These are phyloP conservation scores for Incumbomyces delicatus DNA, from an alignment of 2,329 filamentous ascomycete genomes.

Conservation along the genomic window DNA sequence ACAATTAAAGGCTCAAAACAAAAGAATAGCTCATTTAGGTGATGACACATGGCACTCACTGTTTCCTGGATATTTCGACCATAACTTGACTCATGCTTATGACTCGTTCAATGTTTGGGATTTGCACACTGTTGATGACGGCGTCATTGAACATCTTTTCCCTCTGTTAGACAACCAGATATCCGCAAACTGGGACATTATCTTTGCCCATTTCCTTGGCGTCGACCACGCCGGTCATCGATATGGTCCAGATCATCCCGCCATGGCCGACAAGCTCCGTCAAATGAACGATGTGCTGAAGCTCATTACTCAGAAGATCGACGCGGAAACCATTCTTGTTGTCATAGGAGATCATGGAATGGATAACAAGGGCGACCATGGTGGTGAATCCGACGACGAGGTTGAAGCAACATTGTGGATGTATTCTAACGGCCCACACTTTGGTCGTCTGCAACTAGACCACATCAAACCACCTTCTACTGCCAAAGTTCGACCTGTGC, in stretches of 20 bases:
- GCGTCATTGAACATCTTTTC: constrained; percentile 81
- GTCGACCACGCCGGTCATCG: constrained; percentile 96
- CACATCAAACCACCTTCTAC: constrained; percentile 51
- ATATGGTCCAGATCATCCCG: constrained; percentile 84
- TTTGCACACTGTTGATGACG: constrained; percentile 90
- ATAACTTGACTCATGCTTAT: constrained; percentile 75
- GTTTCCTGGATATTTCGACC: constrained; percentile 88
- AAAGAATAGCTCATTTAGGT: constrained; percentile 84
- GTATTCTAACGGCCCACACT: constrained; percentile 82
- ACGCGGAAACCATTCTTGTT: constrained; percentile 77
- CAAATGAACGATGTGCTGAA: constrained; percentile 82
- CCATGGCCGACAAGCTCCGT: constrained; percentile 80
- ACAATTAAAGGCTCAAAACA: constrained; percentile 54
- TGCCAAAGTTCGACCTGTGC: constrained; percentile 66
- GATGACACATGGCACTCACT: constrained; percentile 95
- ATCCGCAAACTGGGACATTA: constrained; percentile 73
- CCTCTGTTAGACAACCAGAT: constrained; percentile 62
- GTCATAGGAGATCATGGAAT: constrained; percentile 99
- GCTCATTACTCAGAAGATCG: constrained; percentile 59
- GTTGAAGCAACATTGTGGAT: constrained; percentile 94
- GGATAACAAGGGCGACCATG: constrained; percentile 94
- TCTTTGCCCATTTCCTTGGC: constrained; percentile 86
- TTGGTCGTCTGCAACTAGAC: constrained; percentile 63
- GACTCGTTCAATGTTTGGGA: constrained; percentile 99
- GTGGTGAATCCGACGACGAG: constrained; percentile 95